phyloP scores from a whole-genome alignment of 2,329 filamentous ascomycete species.

The Sphaerulina populicola region DNA sequence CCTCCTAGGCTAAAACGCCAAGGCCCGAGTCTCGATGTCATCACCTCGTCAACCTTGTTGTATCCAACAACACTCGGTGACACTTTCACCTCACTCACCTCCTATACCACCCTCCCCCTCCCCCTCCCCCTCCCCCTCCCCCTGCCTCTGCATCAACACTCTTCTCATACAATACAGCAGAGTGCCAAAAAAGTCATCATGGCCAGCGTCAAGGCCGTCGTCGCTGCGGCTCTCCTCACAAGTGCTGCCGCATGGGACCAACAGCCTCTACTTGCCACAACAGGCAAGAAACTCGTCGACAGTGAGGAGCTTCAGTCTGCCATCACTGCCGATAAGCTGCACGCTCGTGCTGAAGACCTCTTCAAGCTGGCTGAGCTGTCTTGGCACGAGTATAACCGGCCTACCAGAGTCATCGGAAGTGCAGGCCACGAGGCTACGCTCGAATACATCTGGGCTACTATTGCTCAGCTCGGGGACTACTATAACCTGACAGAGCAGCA shows the following conservation, averaged over 20 bases:
- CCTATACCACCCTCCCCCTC: too few species aligned
- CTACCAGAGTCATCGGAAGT: conserved; percentile 63
- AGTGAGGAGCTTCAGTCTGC: conserved; percentile 46
- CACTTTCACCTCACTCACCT: not conserved
- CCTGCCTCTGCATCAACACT: too few species aligned
- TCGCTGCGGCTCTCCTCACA: not conserved
- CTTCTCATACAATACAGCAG: not conserved
- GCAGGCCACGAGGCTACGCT: conserved; percentile 22
- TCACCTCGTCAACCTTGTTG: not conserved
- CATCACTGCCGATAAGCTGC: conserved; percentile 50
- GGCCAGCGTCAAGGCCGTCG: not conserved
- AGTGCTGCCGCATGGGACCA: conserved; percentile 7
- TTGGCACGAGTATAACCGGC: conserved; percentile 55
- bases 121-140: too few species aligned
- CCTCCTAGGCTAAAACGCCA: too few species aligned
- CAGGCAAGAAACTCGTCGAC: conserved; percentile 16
- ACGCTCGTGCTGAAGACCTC: conserved; percentile 53
- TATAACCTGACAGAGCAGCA: conserved; percentile 50
- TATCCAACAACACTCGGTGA: not conserved
- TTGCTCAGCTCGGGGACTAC: conserved; percentile 49
- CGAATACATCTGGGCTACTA: conserved; percentile 27
- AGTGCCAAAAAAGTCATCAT: not conserved
- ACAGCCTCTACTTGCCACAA: conserved; percentile 11
- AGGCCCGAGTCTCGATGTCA: not conserved
- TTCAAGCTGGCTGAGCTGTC: conserved; percentile 55